Evolutionary conservation across 1,284 basidiomycete species (phyloP), one percentile per base, ranked within the genome.

Genomic region (Leccinum subspadiceum): DNA sequence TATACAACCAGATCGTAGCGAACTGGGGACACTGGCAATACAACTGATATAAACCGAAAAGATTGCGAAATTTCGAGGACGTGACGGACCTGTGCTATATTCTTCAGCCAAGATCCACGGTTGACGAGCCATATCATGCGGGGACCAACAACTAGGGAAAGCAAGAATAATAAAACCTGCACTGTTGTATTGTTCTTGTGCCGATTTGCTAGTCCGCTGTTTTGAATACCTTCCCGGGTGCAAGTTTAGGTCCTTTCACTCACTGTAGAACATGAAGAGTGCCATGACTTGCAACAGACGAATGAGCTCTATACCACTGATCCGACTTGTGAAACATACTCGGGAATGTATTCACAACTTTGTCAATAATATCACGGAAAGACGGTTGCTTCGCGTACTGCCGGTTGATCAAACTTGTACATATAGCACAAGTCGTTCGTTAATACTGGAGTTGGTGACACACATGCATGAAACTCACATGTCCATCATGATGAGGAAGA

Each of bases 221-320:
- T 60, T 60, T 59, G 58, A 54, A 52, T 53, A 31, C 26, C 49
- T 13, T 15, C 31, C 33, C 44, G 54, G 55, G 57, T 33, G 13
- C 8, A 50, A 49, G 10, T 20, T 20, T 49, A 17, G 29, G 31
- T 29, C 15, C 20, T 39, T 6, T 3, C 31, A 66, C 89, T 68
- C 67, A 90, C 91, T 87, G 70, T 90, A 92, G 72, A 92, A 92
- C 60, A 92, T 81, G 71, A 91, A 89, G 24, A 89, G 58, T 0
- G 83, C 82, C 60, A 93, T 74, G 61, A 91, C 90, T 91, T 64
- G 33, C 13, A 20, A 29, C 37, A 46, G 22, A 46, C 35, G 33
- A 51, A 57, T 65, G 39, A 62, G 65, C 51, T 46, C 8, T 10
- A 58, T 51, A 31, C 5, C 9, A 41, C 22, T 50, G 7, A 6